A percentile compares a stretch with the other conserved stretches of the same genome.
Evolutionary conservation across 805 yeast genomes (phyloP).

Genomic region (Wickerhamomyces ciferrii): DNA sequence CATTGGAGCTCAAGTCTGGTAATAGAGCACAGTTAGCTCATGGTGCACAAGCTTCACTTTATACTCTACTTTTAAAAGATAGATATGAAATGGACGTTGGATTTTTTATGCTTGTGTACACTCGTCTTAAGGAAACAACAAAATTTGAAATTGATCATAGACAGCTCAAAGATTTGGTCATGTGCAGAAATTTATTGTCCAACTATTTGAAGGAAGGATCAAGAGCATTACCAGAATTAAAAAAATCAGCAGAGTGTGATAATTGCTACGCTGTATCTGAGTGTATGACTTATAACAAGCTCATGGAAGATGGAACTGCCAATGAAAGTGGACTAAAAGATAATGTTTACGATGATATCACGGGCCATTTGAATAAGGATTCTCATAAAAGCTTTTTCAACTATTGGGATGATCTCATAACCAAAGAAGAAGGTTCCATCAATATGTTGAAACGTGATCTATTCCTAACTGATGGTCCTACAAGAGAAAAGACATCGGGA

Average conservation of each 20-base stretch:
- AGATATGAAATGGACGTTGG: conserved; percentile 66
- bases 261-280: conserved; percentile 47
- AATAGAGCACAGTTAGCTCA: conserved; percentile 56
- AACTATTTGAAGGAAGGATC: conserved; percentile 46
- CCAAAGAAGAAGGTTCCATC: conserved; percentile 65
- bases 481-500: conserved; percentile 59
- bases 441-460: conserved; percentile 51
- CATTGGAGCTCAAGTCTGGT: conserved; percentile 91
- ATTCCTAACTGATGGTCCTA: conserved; percentile 45
- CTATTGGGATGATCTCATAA: conserved; percentile 70
- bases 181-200: conserved; percentile 68
- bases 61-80: conserved; percentile 74
- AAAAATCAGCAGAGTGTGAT: conserved; percentile 51
- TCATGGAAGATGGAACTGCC: conserved; percentile 54
- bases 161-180: conserved; percentile 65
- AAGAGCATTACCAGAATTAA: conserved; percentile 47
- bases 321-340: conserved; percentile 46
- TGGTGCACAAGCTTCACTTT: conserved; percentile 81
- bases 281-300: conserved; percentile 63
- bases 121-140: conserved; percentile 51
- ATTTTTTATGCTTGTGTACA: conserved; percentile 67
- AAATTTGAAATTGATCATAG: conserved; percentile 45
- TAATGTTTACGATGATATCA: conserved; percentile 41
- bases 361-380: conserved; percentile 41
- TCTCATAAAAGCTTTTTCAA: conserved; percentile 50